These are phyloP conservation scores for Dictyostelium capitatum DNA, from an alignment of 78 protist genomes.

Conservation along the genomic window DNA sequence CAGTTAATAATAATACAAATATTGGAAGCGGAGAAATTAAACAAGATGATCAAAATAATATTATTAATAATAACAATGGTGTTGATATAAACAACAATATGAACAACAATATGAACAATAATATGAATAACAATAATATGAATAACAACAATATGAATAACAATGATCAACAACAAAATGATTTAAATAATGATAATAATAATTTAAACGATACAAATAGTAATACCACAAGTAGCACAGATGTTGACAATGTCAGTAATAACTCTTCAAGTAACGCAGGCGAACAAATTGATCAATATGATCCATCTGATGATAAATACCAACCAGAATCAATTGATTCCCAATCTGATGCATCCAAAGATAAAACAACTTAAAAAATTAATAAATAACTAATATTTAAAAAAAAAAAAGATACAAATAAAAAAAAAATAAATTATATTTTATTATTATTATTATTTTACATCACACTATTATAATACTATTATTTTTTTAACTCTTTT, in stretches of 20 bases:
- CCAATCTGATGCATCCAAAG: not conserved
- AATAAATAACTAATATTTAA: not conserved
- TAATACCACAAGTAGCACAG: not conserved
- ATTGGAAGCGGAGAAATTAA: not conserved
- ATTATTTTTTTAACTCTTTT: too few species aligned
- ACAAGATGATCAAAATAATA: not conserved
- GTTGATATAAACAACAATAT: too few species aligned
- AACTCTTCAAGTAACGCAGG: too few species aligned
- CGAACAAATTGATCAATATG: slow-evolving; percentile 6
- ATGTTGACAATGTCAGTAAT: too few species aligned
- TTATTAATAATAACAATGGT: not conserved
- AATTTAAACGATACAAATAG: too few species aligned
- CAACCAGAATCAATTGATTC: not conserved
- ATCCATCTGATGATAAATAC: slow-evolving; percentile 17
- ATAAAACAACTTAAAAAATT: not conserved
- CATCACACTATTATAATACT: not conserved
- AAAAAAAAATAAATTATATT: not conserved
- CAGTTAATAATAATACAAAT: not conserved
- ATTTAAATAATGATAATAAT: not conserved
- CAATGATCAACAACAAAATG: not conserved
- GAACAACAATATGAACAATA: not conserved
- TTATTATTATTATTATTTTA: not conserved
- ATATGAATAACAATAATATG: not conserved
- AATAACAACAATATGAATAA: not conserved
- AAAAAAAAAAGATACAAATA: not conserved